Base-by-base conservation (phyloP, 257 asterid species). In the Nicotiana benthamiana region DNA sequence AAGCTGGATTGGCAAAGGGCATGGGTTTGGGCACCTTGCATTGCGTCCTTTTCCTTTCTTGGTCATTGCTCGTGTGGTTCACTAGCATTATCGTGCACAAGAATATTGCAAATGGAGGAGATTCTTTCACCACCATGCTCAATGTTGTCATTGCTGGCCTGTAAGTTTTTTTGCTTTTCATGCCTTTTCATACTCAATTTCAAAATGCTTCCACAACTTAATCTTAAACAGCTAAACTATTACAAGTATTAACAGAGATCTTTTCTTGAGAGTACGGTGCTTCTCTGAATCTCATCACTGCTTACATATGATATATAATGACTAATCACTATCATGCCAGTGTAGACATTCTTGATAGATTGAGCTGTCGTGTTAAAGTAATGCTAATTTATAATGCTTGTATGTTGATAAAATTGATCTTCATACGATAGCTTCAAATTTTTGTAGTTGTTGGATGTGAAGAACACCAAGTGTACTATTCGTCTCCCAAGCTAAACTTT, bases 1-100 rank as follows among this genome's bases (percentile, higher is more conserved):
- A 88, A 86, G 99, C 97, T 1, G 99, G 97, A 56, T 86, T 96
- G 66, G 99, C 99, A 22, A 96, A 94, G 83, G 99, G 99, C 1
- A 89, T 96, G 40, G 99, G 99, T 30, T 86, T 96, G 2, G 99
- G 99, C 53, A 90, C 97, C 3, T 70, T 96, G 83, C 98, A 96
- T 43, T 96, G 94, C 20, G 97, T 96, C 54, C 97, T 96, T 53
- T 96, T 92, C 77, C 95, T 96, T 15, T 96, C 99, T 0, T 96
- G 99, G 99, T 85, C 99, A 13, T 82, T 96, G 89, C 97, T 94
- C 7, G 97, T 96, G 26, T 96, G 99, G 99, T 96, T 88, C 90
- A 94, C 97, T 9, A 96, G 99, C 89, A 80, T 94, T 43, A 87
- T 94, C 24, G 99, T 96, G 64, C 99, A 96, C 80, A 96, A 91